Evolutionary conservation across 352 stramenopile species (phyloP), one percentile per base, ranked within the genome.

Genomic region (Phytophthora europaea): DNA sequence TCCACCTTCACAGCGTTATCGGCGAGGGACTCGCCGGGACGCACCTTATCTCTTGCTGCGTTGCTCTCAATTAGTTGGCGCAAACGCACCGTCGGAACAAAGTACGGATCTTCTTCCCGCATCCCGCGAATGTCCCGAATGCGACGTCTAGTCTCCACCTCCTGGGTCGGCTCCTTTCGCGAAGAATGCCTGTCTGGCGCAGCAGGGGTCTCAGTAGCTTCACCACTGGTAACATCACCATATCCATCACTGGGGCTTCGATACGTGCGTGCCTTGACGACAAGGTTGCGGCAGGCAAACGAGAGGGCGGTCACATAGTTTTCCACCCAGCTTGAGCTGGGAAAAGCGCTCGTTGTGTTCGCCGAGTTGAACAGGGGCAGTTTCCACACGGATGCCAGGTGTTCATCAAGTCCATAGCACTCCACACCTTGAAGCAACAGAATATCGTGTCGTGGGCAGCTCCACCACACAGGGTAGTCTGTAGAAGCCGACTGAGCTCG

Each of bases 371-470:
- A 95, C 28, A 87, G 55, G 43, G 80, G 82, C 3, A 95, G 69
- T 47, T 84, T 79, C 90, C 90, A 97, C 31, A 96, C 83, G 9
- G 88, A 66, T 6, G 53, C 55, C 12, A 96, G 48, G 51, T 91
- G 79, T 40, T 94, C 80, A 58, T 95, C 90, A 38, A 97, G 70
- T 10, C 90, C 90, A 66, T 91, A 94, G 65, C 83, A 93, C 61
- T 96, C 90, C 20, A 96, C 84, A 50, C 85, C 89, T 70, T 95
- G 90, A 34, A 96, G 73, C 59, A 97, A 72, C 61, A 94, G 51
- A 64, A 94, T 91, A 48, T 97, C 90, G 63, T 93, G 88, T 10
- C 81, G 79, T 9, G 90, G 90, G 28, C 79, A 87, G 57, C 66
- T 84, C 90, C 90, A 97, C 90, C 90, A 97, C 40, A 34, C 18